Base-by-base conservation (phyloP, 106 monocot genomes). In the Dendrobium officinale region DNA sequence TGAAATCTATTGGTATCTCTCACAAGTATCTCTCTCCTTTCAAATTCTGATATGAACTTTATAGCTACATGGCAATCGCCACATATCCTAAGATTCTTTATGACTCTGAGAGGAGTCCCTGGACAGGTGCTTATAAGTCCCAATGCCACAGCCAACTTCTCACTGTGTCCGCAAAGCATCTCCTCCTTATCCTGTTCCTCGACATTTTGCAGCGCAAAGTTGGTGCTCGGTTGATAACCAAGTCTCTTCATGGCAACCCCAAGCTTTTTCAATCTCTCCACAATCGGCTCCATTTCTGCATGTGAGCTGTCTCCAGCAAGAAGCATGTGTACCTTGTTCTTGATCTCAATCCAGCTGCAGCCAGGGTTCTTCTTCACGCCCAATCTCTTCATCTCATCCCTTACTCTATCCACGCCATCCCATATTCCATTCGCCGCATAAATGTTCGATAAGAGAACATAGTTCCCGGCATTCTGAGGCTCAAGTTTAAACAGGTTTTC, bases 171-270 rank as follows among this genome's bases (percentile, higher is more conserved):
- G 44, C 89, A 92, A 48, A 95, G 75, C 56, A 95, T 93, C 42
- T 91, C 85, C 81, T 95, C 95, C 84, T 95, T 95, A 27, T 95
- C 95, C 79, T 95, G 92, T 77, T 95, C 95, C 84, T 95, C 95
- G 13, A 95, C 91, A 85, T 95, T 91, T 24, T 93, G 95, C 91
- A 95, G 74, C 20, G 89, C 95, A 58, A 88, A 83, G 67, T 80
- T 84, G 3, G 85, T 93, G 72, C 85, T 85, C 8, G 95, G 92
- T 3, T 74, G 67, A 82, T 84, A 89, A 2, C 95, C 92, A 4
- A 82, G 24, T 75, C 37, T 85, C 73, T 82, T 89, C 95, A 95
- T 95, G 74, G 91, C 86, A 61, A 55, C 59, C 11, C 83, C 77
- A 70, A 95, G 75, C 29, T 83, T 77, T 27, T 89, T 87, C 78